These are phyloP conservation scores for Pichia rugopelliculosa DNA, from an alignment of 805 yeast species.

Conservation along the genomic window DNA sequence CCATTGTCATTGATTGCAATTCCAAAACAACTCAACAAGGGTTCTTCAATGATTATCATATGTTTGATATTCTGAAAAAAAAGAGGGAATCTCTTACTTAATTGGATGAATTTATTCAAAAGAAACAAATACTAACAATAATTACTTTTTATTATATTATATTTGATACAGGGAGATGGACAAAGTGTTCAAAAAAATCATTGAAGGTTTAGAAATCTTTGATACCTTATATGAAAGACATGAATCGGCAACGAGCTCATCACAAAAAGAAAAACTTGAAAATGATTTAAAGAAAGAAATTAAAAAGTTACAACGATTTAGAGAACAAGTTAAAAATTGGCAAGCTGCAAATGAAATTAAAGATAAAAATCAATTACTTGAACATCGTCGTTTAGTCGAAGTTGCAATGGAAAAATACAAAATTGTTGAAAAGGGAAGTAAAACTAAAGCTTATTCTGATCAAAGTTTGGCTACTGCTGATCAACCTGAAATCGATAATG, in stretches of 20 bases:
- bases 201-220: conserved; percentile 49
- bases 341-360: conserved; percentile 47
- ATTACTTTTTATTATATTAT: background rate
- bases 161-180: conserved; percentile 41
- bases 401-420: conserved; percentile 56
- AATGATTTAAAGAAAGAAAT: conserved; percentile 52
- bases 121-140: background rate
- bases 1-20: too few relatives aligned
- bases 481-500: conserved; percentile 64
- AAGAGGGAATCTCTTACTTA: too few relatives aligned
- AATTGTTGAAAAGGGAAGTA: conserved; percentile 48
- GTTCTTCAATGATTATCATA: too few relatives aligned
- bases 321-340: conserved; percentile 58
- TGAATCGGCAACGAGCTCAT: conserved; percentile 36
- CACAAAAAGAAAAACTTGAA: conserved; percentile 52
- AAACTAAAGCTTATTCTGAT: conserved; percentile 51
- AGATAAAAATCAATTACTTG: conserved; percentile 37
- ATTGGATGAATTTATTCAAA: too few relatives aligned
- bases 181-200: conserved; percentile 53
- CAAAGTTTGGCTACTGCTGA: conserved; percentile 45
- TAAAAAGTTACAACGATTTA: conserved; percentile 48
- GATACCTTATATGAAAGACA: conserved; percentile 51
- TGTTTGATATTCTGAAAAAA: too few relatives aligned
- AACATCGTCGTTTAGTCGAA: conserved; percentile 35
- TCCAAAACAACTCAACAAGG: too few relatives aligned